Base-by-base conservation (phyloP, 805 yeast genomes). In the Candida chauliodis region DNA sequence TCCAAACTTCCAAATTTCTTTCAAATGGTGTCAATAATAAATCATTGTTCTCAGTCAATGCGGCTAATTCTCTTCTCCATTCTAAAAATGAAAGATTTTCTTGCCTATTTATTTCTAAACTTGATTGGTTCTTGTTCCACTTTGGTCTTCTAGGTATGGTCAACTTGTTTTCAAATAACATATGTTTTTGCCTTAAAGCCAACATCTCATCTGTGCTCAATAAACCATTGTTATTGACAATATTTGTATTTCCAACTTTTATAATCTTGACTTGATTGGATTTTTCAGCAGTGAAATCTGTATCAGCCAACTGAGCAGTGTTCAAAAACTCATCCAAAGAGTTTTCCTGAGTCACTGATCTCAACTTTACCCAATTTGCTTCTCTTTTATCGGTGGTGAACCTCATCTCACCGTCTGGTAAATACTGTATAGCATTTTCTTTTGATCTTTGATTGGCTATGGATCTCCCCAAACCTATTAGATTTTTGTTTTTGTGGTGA, bases 1-100 rank as follows among this genome's bases (percentile, higher is more conserved):
- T 81, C 99, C 99, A 93, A 42, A 93, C 97, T 71, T 91, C 96
- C 47, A 93, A 71, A 59, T 93, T 93, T 68, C 99, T 79, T 68
- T 93, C 99, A 56, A 91, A 93, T 4, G 99, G 99, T 0, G 99
- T 93, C 57, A 93, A 73, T 42, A 90, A 68, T 52, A 93, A 69
- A 59, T 91, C 95, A 47, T 88, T 79, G 49, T 75, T 76, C 58
- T 91, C 95, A 46, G 90, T 95, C 40, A 93, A 69, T 30, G 73
- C 61, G 0, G 99, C 99, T 44, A 93, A 72, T 36, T 80, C 81
- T 56, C 98, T 74, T 67, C 99, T 79, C 99, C 99, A 93, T 21
- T 85, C 83, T 52, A 93, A 73, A 55, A 93, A 93, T 1, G 97
- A 83, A 46, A 87, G 85, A 52, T 84, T 87, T 64, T 93, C 99